Conservation (phyloP, 768 basidiomycete genomes). For the Mycena crocata region DNA sequence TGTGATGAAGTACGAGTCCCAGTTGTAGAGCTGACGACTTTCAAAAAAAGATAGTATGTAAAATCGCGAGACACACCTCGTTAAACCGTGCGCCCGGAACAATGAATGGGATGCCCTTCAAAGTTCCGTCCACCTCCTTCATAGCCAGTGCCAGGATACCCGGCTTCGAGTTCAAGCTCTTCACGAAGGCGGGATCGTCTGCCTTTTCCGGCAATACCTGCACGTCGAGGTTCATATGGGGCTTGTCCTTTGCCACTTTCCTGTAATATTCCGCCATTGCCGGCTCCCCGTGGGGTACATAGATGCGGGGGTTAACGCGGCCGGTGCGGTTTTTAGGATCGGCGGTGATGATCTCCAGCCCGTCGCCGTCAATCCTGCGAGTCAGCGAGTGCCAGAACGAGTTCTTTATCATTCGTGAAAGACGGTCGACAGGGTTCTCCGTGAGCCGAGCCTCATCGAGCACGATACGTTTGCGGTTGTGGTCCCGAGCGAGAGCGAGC, state of each 20-base stretch:
- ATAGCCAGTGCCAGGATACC: constrained; percentile 96
- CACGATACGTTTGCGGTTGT: constrained; percentile 94
- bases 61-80: constrained; percentile 66
- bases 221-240: constrained; percentile 94
- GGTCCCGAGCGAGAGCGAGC: constrained; percentile 94
- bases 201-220: constrained; percentile 88
- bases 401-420: constrained; percentile 97
- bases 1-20: constrained; percentile 95
- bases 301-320: constrained; percentile 91
- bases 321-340: constrained; percentile 98
- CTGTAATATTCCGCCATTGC: constrained; percentile 97
- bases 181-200: constrained; percentile 90
- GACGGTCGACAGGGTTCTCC: constrained; percentile 96
- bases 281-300: constrained; percentile 93
- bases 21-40: constrained; percentile 81
- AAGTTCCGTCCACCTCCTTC: constrained; percentile 87
- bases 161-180: constrained; percentile 93
- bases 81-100: constrained; percentile 97
- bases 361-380: constrained; percentile 95
- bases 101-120: constrained; percentile 96
- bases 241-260: constrained; percentile 89
- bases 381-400: constrained; percentile 99
- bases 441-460: constrained; percentile 98
- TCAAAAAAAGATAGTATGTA: constrained; percentile 13
- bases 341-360: constrained; percentile 95